Base-by-base conservation (phyloP, 495 filamentous ascomycete species). In the Lophium mytilinum region DNA sequence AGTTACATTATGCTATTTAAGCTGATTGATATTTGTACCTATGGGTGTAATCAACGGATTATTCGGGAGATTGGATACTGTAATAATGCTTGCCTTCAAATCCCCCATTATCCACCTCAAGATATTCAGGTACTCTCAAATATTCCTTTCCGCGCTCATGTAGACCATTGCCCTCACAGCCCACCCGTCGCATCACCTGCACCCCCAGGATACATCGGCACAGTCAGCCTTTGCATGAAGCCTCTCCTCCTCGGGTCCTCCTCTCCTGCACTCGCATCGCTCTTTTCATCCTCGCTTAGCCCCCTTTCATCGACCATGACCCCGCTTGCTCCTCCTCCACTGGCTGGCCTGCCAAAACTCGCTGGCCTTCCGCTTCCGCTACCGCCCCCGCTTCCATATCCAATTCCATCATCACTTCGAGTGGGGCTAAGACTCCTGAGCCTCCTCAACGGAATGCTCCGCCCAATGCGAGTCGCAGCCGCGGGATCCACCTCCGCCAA, bases 271-370 rank as follows among this genome's bases (percentile, higher is more conserved):
- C 43, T 55, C 4, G 24, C 61, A 35, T 30, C 24, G 24, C 62
- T 61, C 40, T 49, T 57, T 36, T 68, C 67, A 37, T 61, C 56
- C 53, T 65, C 62, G 39, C 62, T 64, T 2, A 52, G 18, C 35
- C 62, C 64, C 52, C 72, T 71, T 67, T 80, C 77, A 56, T 79
- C 77, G 0, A 78, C 69, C 69, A 80, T 71, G 46, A 80, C 67
- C 24, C 71, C 67, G 63, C 73, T 75, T 48, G 51, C 52, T 30
- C 55, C 60, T 56, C 67, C 55, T 45, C 58, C 52, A 56, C 65
- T 63, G 42, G 43, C 50, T 51, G 24, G 6, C 24, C 24, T 30
- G 24, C 24, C 24, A 6, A 30, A 30, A 30, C 24, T 30, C 24
- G 24, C 24, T 3, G 24, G 24, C 6, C 24, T 30, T 30, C 24